phyloP scores from a whole-genome alignment of 805 yeast species.

The Wickerhamiella nectarea region DNA sequence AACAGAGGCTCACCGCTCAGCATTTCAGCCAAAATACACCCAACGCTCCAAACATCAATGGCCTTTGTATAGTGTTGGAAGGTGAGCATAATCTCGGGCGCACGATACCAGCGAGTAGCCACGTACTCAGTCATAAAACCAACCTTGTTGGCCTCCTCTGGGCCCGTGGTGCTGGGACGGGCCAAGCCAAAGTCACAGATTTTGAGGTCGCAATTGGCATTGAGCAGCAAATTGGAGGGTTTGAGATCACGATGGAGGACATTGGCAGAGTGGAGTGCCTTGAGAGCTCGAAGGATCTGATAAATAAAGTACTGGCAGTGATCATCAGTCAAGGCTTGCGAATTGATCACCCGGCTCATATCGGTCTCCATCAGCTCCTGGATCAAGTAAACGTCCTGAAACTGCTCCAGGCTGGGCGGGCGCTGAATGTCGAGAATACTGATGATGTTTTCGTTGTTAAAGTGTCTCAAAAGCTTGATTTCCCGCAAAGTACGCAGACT shows the following conservation, averaged over 20 bases:
- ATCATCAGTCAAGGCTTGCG: constrained; percentile 86
- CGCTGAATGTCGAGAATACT: constrained; percentile 79
- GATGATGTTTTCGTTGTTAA: constrained; percentile 87
- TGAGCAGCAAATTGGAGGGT: constrained; percentile 84
- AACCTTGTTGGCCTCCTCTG: constrained; percentile 43
- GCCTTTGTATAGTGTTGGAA: constrained; percentile 93
- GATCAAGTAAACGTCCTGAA: constrained; percentile 73
- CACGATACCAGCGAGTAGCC: constrained; percentile 97
- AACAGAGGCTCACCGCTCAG: constrained; percentile 84
- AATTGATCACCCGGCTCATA: constrained; percentile 90
- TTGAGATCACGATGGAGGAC: constrained; percentile 89
- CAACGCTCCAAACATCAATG: constrained; percentile 95
- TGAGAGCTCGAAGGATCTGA: constrained; percentile 81
- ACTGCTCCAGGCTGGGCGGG: constrained; percentile 60
- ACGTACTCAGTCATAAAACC: constrained; percentile 97
- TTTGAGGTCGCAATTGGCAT: constrained; percentile 92
- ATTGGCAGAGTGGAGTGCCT: constrained; percentile 81
- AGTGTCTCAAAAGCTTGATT: constrained; percentile 74
- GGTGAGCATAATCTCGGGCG: constrained; percentile 93
- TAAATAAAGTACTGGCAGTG: constrained; percentile 89
- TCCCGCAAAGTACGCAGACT: constrained; percentile 83
- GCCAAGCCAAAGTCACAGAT: constrained; percentile 96
- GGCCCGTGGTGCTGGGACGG: constrained; percentile 71
- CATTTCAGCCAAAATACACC: constrained; percentile 90
- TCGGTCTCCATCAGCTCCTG: constrained; percentile 94